Evolutionary conservation across 2,329 filamentous ascomycete species (phyloP).

Genomic region (Phialophora chinensis): DNA sequence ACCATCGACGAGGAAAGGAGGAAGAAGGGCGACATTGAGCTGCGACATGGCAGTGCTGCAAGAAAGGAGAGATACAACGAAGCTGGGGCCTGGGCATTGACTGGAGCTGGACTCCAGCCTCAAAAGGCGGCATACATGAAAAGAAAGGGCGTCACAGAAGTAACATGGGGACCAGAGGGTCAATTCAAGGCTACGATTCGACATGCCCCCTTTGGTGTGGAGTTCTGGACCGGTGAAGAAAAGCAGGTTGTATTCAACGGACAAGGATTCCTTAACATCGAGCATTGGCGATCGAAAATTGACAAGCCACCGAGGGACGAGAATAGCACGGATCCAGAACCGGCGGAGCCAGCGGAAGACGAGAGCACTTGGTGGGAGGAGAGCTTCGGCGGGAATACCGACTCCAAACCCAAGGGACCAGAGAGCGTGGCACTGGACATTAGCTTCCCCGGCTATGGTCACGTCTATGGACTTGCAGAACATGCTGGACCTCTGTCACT

Average conservation of each 20-base stretch:
- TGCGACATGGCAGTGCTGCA: slow-evolving; percentile 81
- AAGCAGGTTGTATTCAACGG: slow-evolving; percentile 89
- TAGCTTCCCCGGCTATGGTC: slow-evolving; percentile 85
- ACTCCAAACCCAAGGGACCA: slow-evolving; percentile 91
- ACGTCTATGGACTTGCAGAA: slow-evolving; percentile 93
- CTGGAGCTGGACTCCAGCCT: slow-evolving; percentile 72
- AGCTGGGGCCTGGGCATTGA: slow-evolving; percentile 81
- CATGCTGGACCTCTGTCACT: slow-evolving; percentile 87
- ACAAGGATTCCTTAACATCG: slow-evolving; percentile 86
- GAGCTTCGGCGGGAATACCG: slow-evolving; percentile 91
- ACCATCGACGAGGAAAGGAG: slow-evolving; percentile 91
- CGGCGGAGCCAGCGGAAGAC: slow-evolving; percentile 62
- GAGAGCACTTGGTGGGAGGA: slow-evolving; percentile 99
- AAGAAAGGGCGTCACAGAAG: slow-evolving; percentile 65
- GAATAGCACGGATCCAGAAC: slow-evolving; percentile 49
- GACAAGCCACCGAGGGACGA: slow-evolving; percentile 60
- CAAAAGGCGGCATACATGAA: slow-evolving; percentile 75
- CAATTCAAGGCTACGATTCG: slow-evolving; percentile 83
- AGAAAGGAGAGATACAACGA: slow-evolving; percentile 96
- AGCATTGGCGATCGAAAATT: slow-evolving; percentile 91
- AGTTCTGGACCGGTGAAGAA: slow-evolving; percentile 82
- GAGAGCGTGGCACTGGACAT: slow-evolving; percentile 93
- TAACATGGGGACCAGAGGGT: slow-evolving; percentile 78
- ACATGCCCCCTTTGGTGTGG: slow-evolving; percentile 80
- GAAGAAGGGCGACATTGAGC: slow-evolving; percentile 83